Conservation (phyloP, 2,329 filamentous ascomycete genomes). For the Cladosporium oxysporum region DNA sequence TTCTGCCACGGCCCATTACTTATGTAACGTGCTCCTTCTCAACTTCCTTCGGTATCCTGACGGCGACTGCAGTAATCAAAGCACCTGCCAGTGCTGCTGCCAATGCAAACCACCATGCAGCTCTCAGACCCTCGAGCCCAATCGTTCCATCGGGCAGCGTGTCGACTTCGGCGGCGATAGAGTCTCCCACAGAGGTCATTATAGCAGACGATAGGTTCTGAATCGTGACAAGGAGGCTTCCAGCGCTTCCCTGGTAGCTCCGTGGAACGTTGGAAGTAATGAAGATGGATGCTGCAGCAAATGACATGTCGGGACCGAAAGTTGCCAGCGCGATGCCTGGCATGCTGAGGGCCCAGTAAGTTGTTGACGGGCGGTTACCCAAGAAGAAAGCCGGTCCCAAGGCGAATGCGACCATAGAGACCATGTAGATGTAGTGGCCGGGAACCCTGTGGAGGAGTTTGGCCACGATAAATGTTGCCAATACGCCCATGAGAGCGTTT, state of each 20-base stretch:
- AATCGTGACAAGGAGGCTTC: slow-evolving; percentile 50
- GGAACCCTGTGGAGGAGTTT: slow-evolving; percentile 49
- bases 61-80: slow-evolving; percentile 29
- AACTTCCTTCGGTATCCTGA: slow-evolving; percentile 35
- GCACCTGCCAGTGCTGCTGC: slow-evolving; percentile 29
- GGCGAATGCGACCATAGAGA: slow-evolving; percentile 44
- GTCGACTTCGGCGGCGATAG: slow-evolving; percentile 32
- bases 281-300: slow-evolving; percentile 52
- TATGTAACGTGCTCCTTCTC: slow-evolving; percentile 35
- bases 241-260: slow-evolving; percentile 51
- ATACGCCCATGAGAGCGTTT: slow-evolving; percentile 48
- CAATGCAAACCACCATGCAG: slow-evolving; percentile 35
- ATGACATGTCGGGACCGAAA: slow-evolving; percentile 51
- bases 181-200: slow-evolving; percentile 37
- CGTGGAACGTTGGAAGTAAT: slow-evolving; percentile 50
- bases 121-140: slow-evolving; percentile 31
- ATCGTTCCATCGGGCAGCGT: slow-evolving; percentile 29
- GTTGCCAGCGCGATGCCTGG: slow-evolving; percentile 49
- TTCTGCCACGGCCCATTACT: background rate
- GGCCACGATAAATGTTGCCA: slow-evolving; percentile 50
- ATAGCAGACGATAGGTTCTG: slow-evolving; percentile 51
- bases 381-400: slow-evolving; percentile 45
- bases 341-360: slow-evolving; percentile 50
- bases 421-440: slow-evolving; percentile 49
- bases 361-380: slow-evolving; percentile 43